Conservation (phyloP, 768 basidiomycete species). For the Rhodotorula paludigena region DNA sequence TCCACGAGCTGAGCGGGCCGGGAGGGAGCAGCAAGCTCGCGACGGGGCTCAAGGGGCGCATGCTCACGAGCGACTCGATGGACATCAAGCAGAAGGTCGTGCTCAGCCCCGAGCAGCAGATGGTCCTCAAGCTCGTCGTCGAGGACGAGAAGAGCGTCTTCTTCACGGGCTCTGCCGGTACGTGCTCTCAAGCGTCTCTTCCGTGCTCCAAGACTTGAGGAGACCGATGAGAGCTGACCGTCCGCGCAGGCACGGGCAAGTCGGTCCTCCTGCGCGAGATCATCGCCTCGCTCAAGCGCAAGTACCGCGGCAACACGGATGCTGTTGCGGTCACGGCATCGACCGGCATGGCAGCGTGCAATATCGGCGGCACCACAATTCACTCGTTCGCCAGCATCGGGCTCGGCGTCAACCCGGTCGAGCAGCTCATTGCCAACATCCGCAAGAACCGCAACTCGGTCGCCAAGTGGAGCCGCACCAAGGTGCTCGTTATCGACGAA, state of each 20-base stretch:
- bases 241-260: conserved; percentile 77
- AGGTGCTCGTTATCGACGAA: conserved; percentile 82
- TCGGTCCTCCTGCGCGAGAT: conserved; percentile 90
- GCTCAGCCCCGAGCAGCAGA: conserved; percentile 78
- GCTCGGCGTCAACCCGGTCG: conserved; percentile 63
- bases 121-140: conserved; percentile 72
- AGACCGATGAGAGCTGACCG: background rate
- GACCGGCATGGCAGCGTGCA: conserved; percentile 95
- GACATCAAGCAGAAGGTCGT: conserved; percentile 54
- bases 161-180: conserved; percentile 96
- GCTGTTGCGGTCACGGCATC: conserved; percentile 85
- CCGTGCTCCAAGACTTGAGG: background rate
- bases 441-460: conserved; percentile 72
- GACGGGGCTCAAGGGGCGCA: conserved; percentile 6
- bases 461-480: conserved; percentile 74
- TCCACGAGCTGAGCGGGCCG: conserved; percentile 27
- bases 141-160: conserved; percentile 68
- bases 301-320: conserved; percentile 49
- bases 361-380: conserved; percentile 90
- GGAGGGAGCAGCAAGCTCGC: background rate
- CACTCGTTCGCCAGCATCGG: conserved; percentile 97
- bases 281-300: conserved; percentile 65
- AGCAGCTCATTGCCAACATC: conserved; percentile 62
- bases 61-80: conserved; percentile 25
- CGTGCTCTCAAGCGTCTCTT: conserved; percentile 40